These are phyloP conservation scores for Paraphoma chrysanthemicola DNA, from an alignment of 2,329 filamentous ascomycete genomes.

Conservation along the genomic window DNA sequence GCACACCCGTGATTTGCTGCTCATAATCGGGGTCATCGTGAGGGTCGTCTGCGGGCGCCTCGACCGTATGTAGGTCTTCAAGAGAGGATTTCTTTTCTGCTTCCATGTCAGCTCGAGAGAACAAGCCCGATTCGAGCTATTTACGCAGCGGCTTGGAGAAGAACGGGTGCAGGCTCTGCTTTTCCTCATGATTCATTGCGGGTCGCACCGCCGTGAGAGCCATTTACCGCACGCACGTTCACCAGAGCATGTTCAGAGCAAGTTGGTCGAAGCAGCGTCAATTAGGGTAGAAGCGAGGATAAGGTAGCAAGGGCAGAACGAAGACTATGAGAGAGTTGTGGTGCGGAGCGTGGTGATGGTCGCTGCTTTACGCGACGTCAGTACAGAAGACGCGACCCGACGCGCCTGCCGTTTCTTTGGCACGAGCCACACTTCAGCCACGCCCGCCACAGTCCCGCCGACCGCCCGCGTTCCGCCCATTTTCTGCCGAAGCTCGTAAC, in stretches of 20 bases:
- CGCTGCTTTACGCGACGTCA: constrained; percentile 8
- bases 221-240: constrained; percentile 36
- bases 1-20: constrained; percentile 19
- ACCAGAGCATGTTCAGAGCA: constrained; percentile 18
- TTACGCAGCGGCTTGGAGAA: constrained; percentile 38
- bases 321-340: constrained; percentile 2
- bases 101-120: constrained; percentile 2
- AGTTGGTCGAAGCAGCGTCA: background rate
- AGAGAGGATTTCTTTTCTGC: constrained; percentile 22
- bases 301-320: too few species aligned
- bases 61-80: constrained; percentile 4
- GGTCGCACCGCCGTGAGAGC: constrained; percentile 44
- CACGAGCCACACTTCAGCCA: constrained; percentile 3
- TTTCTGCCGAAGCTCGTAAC: constrained; percentile 29
- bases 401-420: constrained; percentile 7
- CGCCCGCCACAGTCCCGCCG: constrained; percentile 17
- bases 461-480: constrained; percentile 13
- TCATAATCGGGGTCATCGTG: constrained; percentile 29
- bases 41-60: constrained; percentile 13
- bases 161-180: constrained; percentile 48
- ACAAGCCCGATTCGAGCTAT: background rate
- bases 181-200: constrained; percentile 47
- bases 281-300: too few species aligned
- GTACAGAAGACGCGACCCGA: constrained; percentile 14
- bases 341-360: constrained; percentile 1